Percentiles rank a stretch among this genome's conserved stretches.
phyloP scores from a whole-genome alignment of 2,329 filamentous ascomycete species.

The Nemania sp. region DNA sequence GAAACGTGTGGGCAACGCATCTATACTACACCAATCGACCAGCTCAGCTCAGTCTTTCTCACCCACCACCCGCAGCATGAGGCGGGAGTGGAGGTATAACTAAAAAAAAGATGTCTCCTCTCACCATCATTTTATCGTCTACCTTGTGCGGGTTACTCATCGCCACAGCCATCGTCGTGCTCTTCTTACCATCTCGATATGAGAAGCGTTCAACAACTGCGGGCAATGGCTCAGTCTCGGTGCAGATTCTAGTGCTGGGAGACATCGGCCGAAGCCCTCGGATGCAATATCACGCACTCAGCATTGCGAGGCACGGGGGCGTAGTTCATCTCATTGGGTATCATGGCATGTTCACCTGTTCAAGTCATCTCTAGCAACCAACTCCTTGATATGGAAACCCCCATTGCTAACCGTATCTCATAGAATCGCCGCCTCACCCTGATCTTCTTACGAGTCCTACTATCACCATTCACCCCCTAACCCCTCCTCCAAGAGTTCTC shows the following conservation, averaged over 20 bases:
- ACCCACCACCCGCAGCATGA: too few relatives aligned
- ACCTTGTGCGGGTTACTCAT: constrained; percentile 37
- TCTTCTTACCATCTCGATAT: constrained; percentile 45
- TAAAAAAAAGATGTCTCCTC: constrained; percentile 30
- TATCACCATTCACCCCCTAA: constrained; percentile 73
- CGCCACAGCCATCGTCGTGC: constrained; percentile 38
- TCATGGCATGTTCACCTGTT: constrained; percentile 58
- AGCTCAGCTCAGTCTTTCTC: too few relatives aligned
- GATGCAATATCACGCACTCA: constrained; percentile 98
- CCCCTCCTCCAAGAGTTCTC: constrained; percentile 67
- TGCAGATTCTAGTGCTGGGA: constrained; percentile 89
- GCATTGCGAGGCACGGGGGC: constrained; percentile 80
- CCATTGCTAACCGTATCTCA: constrained; percentile 17
- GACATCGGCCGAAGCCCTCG: constrained; percentile 95
- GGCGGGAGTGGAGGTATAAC: too few relatives aligned
- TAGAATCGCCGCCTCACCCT: constrained; percentile 80
- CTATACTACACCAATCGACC: too few relatives aligned
- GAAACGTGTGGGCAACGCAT: too few relatives aligned
- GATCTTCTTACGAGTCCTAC: constrained; percentile 70
- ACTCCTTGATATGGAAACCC: neutral
- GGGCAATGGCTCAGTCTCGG: constrained; percentile 41
- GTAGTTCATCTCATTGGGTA: constrained; percentile 88
- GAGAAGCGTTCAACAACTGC: constrained; percentile 41
- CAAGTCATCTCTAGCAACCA: neutral
- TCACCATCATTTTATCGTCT: constrained; percentile 34